Percentiles rank a stretch among this genome's conserved stretches.
Conservation (phyloP, 208 protist genomes). For the Naegleria fowleri region DNA sequence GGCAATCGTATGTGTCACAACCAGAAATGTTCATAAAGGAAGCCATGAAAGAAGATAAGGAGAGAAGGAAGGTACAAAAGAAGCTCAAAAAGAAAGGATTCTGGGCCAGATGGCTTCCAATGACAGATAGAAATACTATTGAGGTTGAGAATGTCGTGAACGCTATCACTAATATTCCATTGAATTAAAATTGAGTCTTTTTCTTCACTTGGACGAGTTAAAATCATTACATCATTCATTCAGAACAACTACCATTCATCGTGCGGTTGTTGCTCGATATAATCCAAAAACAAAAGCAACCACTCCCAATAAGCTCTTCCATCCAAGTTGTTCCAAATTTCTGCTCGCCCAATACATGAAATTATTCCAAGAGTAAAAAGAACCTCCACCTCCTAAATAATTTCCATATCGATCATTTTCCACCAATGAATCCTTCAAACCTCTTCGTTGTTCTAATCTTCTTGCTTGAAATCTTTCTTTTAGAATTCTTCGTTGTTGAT, state of each 20-base stretch:
- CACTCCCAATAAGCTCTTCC: neutral
- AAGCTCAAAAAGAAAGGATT: neutral
- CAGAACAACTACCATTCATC: too few species aligned
- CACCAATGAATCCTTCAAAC: neutral
- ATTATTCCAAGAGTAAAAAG: neutral
- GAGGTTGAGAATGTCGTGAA: too few species aligned
- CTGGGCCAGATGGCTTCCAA: neutral
- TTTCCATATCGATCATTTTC: neutral
- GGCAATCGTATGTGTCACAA: neutral
- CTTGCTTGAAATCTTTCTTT: constrained; percentile 19
- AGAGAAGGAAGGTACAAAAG: neutral
- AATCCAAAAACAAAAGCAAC: constrained; percentile 12
- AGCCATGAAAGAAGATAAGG: neutral
- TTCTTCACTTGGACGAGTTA: too few species aligned
- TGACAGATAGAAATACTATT: too few species aligned
- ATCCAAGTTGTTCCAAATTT: constrained; percentile 11
- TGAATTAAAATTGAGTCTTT: too few species aligned
- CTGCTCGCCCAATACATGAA: neutral
- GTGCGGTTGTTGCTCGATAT: neutral
- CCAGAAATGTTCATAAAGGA: neutral
- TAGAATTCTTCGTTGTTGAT: constrained; percentile 22
- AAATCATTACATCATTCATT: too few species aligned
- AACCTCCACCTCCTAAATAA: neutral
- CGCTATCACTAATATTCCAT: too few species aligned
- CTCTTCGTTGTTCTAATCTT: neutral